phyloP scores from a whole-genome alignment of 805 yeast species.

The Yarrowia sp. region DNA sequence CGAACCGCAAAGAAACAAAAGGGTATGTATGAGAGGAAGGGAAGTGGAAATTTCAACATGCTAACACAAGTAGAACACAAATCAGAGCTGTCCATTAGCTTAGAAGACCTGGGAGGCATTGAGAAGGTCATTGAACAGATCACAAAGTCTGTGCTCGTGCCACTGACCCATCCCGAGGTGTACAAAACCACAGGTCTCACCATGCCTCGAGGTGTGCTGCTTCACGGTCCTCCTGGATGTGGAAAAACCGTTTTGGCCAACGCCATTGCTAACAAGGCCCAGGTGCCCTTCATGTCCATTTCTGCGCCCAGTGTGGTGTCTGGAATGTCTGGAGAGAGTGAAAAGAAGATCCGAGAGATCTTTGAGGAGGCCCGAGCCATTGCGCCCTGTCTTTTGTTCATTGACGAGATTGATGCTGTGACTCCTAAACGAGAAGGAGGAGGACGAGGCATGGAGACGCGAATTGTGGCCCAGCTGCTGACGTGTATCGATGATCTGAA shows the following conservation, averaged over 20 bases:
- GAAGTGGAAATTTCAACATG: too few relatives aligned
- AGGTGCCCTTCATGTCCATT: conserved; percentile 85
- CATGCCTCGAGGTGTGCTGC: conserved; percentile 87
- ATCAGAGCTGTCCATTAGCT: conserved; percentile 53
- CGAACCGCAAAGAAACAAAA: conserved; percentile 26
- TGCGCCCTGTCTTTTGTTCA: conserved; percentile 90
- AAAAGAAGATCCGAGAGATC: conserved; percentile 85
- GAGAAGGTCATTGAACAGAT: conserved; percentile 79
- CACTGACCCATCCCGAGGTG: conserved; percentile 90
- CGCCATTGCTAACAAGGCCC: conserved; percentile 90
- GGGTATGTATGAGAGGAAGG: conserved; percentile 25
- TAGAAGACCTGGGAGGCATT: conserved; percentile 84
- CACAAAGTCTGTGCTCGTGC: conserved; percentile 87
- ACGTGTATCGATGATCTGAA: conserved; percentile 93
- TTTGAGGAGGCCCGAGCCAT: conserved; percentile 86
- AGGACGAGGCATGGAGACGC: conserved; percentile 94
- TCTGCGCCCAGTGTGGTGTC: conserved; percentile 96
- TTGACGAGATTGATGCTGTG: conserved; percentile 97
- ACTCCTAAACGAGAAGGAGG: conserved; percentile 98
- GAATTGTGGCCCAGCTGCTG: conserved; percentile 92
- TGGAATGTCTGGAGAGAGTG: conserved; percentile 99
- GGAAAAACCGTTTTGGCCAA: conserved; percentile 96
- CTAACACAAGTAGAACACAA: conserved; percentile 44
- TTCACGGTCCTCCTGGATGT: conserved; percentile 99
- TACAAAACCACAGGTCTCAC: conserved; percentile 84